Base-by-base conservation (phyloP, 192 early-diverging fungal genomes). In the Entophlyctis helioformis region DNA sequence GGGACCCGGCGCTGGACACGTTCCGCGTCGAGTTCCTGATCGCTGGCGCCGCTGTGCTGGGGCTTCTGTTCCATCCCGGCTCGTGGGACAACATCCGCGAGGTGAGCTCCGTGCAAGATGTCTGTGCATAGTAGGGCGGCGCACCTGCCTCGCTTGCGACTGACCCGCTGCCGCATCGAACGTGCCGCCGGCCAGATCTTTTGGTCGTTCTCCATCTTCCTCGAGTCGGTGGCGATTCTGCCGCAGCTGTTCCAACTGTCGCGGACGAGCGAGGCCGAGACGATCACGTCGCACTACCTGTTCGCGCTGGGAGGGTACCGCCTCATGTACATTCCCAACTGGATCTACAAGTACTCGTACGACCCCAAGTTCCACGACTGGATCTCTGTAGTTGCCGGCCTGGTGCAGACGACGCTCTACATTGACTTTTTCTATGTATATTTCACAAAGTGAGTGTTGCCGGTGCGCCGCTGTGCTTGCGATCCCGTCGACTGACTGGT, bases 401-500 rank as follows among this genome's bases (percentile, higher is more conserved):
- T 87, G 16, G 67, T 99, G 26, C 96, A 99, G 59, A 99, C 96
- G 1, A 86, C 76, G 26, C 65, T 99, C 1, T 99, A 96, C 54
- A 83, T 76, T 55, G 96, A 99, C 66, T 99, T 99, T 62, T 94
- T 96, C 70, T 97, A 93, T 56, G 82, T 97, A 39, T 99, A 99
- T 67, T 85, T 88, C 51, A 81, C 76, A 56, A 85, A 78, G 80
- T 85, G n/a, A n/a, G n/a, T n/a, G n/a, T n/a, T n/a, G n/a, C n/a
- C n/a, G n/a, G n/a, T n/a, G n/a, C n/a, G n/a, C n/a, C n/a, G n/a
- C n/a, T n/a, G n/a, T n/a, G n/a, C n/a, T n/a, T n/a, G n/a, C n/a
- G n/a, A n/a, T n/a, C n/a, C n/a, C n/a, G n/a, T n/a, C n/a, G n/a
- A n/a, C n/a, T n/a, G n/a, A n/a, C n/a, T n/a, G n/a, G n/a, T n/a